Percentiles rank a stretch among this genome's conserved stretches.
These are phyloP conservation scores for Botrytis deweyae DNA, from an alignment of 2,329 filamentous ascomycete genomes.

Conservation along the genomic window DNA sequence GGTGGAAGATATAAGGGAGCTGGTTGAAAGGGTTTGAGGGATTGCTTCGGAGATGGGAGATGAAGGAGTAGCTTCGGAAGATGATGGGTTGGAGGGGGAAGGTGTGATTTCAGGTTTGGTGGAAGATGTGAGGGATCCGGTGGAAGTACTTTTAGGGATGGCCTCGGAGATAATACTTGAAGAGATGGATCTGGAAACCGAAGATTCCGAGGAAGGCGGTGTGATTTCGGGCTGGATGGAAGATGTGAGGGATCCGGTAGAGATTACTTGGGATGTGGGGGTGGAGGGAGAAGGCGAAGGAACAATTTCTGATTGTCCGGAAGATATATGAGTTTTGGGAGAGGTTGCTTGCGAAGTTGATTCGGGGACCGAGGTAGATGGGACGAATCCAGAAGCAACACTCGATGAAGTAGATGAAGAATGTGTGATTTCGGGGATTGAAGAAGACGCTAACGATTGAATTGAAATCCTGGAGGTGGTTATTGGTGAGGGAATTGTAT, in stretches of 20 bases:
- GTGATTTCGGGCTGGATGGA: neutral
- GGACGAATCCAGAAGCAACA: neutral
- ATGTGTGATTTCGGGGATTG: neutral
- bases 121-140: neutral
- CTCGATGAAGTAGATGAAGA: neutral
- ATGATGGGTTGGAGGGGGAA: neutral
- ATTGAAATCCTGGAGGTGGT: neutral
- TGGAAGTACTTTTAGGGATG: neutral
- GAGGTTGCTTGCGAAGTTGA: neutral
- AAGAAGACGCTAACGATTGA: neutral
- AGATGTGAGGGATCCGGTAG: neutral
- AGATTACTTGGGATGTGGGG: neutral
- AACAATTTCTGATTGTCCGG: neutral
- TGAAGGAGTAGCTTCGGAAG: neutral
- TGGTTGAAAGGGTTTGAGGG: neutral
- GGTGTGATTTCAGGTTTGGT: neutral
- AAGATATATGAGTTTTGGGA: neutral
- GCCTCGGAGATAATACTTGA: neutral
- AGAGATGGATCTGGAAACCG: neutral
- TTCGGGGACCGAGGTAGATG: neutral
- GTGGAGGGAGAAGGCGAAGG: neutral
- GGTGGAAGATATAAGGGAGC: neutral
- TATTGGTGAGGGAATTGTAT: neutral
- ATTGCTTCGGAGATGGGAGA: neutral
- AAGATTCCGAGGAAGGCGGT: neutral